Evolutionary conservation across 2,329 filamentous ascomycete genomes (phyloP).

Genomic region (Phoma sp.): DNA sequence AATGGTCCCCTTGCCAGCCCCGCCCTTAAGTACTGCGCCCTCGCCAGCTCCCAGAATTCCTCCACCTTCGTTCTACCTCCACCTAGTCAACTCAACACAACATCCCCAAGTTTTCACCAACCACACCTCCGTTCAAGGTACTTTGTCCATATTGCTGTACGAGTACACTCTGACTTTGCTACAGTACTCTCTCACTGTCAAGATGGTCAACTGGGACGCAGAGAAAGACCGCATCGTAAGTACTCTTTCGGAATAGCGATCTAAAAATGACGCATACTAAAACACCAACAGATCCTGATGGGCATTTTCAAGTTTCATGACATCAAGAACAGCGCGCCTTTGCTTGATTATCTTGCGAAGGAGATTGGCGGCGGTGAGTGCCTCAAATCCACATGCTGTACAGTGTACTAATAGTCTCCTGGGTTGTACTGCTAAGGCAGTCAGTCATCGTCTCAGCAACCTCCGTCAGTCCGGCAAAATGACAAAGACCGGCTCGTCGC

Average conservation of each 20-base stretch:
- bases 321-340: neutral
- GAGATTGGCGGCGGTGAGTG: constrained; percentile 1
- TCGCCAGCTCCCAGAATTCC: neutral
- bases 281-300: constrained; percentile 1
- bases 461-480: constrained; percentile 20
- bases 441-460: constrained; percentile 30
- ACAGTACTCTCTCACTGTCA: neutral
- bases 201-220: constrained; percentile 5
- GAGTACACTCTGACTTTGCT: neutral
- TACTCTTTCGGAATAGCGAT: neutral
- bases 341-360: neutral
- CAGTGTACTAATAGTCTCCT: neutral
- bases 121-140: neutral
- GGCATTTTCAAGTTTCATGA: constrained; percentile 11
- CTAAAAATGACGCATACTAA: neutral
- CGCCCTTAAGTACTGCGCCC: neutral
- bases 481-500: neutral
- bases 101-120: too few relatives aligned
- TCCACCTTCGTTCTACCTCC: neutral
- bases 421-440: constrained; percentile 38
- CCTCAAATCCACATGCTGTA: too few relatives aligned
- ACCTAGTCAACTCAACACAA: too few relatives aligned
- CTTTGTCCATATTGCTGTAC: neutral
- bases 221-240: constrained; percentile 1
- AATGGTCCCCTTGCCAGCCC: neutral